Percentiles rank a stretch among this genome's conserved stretches.
Conservation (phyloP, 2,329 filamentous ascomycete species). For the Rhinocladiella similis region DNA sequence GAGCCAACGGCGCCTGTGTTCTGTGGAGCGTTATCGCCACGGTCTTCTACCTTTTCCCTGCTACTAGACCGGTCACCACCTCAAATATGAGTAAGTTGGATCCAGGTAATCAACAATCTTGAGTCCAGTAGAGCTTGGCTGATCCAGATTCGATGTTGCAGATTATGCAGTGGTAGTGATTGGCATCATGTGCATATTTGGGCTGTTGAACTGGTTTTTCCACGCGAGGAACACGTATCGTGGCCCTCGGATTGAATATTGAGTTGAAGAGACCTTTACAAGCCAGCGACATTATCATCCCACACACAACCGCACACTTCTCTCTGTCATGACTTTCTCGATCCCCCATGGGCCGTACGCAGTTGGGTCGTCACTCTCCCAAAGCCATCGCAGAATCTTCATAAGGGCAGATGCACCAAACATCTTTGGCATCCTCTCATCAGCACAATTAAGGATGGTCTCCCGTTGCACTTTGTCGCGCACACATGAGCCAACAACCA, state of each 20-base stretch:
- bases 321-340: neutral
- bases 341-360: neutral
- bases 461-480: neutral
- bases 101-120: neutral
- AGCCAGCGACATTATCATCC: neutral
- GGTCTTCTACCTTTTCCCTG: conserved; percentile 35
- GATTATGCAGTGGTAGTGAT: conserved; percentile 28
- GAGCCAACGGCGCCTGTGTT: conserved; percentile 30
- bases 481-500: neutral
- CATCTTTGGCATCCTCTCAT: neutral
- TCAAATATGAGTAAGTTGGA: conserved; percentile 30
- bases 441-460: neutral
- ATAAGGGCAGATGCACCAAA: neutral
- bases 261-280: neutral
- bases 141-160: neutral
- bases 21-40: conserved; percentile 27
- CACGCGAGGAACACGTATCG: conserved; percentile 25
- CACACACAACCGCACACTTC: neutral
- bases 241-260: conserved; percentile 18
- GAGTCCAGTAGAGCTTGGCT: conserved; percentile 8
- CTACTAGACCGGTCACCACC: conserved; percentile 28
- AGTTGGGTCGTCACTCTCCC: neutral
- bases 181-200: conserved; percentile 26
- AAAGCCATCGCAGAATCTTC: neutral
- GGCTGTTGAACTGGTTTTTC: conserved; percentile 28